Conservation (phyloP, 805 yeast species). For the baker's yeast (Saccharomyces cerevisiae) region DNA sequence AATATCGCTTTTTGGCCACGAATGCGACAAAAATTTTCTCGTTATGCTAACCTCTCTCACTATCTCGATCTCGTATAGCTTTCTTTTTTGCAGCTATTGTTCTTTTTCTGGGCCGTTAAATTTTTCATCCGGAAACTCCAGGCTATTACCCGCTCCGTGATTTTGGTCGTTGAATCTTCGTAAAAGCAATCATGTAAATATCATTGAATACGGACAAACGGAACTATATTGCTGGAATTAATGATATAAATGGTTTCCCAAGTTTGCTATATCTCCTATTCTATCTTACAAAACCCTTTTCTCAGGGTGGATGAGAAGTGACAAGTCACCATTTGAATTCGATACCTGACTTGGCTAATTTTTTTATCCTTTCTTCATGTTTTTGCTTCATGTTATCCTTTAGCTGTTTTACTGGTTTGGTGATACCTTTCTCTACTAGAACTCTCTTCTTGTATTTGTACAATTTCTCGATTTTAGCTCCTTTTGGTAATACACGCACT, state of each 20-base stretch:
- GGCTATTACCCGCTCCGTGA: background rate
- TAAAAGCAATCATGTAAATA: background rate
- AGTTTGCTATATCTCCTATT: background rate
- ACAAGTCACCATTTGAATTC: conserved; percentile 28
- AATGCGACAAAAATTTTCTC: background rate
- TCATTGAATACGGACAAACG: background rate
- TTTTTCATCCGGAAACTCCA: background rate
- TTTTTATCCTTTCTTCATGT: conserved; percentile 29
- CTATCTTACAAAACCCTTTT: background rate
- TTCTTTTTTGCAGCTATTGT: background rate
- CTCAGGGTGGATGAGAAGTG: background rate
- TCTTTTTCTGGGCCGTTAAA: background rate
- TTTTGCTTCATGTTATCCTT: conserved; percentile 28
- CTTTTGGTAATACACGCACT: conserved; percentile 43
- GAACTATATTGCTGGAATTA: background rate
- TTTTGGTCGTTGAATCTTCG: background rate
- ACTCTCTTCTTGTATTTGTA: conserved; percentile 31
- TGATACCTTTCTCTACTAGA: conserved; percentile 25
- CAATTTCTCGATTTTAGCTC: conserved; percentile 37
- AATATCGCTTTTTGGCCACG: background rate
- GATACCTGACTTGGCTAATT: conserved; percentile 32
- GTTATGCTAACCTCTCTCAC: background rate
- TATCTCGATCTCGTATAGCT: background rate
- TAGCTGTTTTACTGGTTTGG: conserved; percentile 26
- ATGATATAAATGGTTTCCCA: background rate